Conservation (phyloP, 352 stramenopile genomes). For the Pythium scleroteichum region DNA sequence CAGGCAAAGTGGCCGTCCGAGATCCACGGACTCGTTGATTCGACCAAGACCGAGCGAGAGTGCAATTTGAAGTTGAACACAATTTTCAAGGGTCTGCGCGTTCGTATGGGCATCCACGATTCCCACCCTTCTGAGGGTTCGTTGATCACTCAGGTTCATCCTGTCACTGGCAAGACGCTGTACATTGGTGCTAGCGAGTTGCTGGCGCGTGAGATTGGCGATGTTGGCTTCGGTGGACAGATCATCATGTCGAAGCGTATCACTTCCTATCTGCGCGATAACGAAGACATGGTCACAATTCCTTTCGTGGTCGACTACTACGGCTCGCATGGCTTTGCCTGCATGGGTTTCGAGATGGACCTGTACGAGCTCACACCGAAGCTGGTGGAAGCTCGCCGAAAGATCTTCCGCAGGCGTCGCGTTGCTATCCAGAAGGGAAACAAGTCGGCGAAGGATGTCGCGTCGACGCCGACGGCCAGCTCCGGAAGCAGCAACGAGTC, state of each 20-base stretch:
- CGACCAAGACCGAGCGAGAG: slow-evolving; percentile 56
- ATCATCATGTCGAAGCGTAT: slow-evolving; percentile 71
- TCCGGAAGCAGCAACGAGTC: slow-evolving; percentile 34
- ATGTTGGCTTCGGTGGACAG: slow-evolving; percentile 65
- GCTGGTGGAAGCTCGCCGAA: slow-evolving; percentile 48
- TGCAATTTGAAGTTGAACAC: slow-evolving; percentile 44
- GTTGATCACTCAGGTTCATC: slow-evolving; percentile 53
- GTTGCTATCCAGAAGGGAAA: slow-evolving; percentile 28
- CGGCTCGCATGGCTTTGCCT: slow-evolving; percentile 42
- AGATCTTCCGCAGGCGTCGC: slow-evolving; percentile 51
- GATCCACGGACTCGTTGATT: slow-evolving; percentile 48
- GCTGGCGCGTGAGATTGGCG: slow-evolving; percentile 62
- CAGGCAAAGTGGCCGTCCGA: slow-evolving; percentile 62
- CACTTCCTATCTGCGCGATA: slow-evolving; percentile 44
- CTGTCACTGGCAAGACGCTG: slow-evolving; percentile 62
- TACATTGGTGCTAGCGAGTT: slow-evolving; percentile 71
- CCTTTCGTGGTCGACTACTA: slow-evolving; percentile 57
- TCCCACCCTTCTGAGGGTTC: slow-evolving; percentile 45
- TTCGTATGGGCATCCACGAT: slow-evolving; percentile 82
- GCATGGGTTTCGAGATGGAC: slow-evolving; percentile 58
- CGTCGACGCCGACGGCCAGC: slow-evolving; percentile 19
- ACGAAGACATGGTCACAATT: slow-evolving; percentile 41
- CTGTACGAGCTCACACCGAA: slow-evolving; percentile 65
- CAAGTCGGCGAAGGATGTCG: slow-evolving; percentile 24
- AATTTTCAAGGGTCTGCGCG: slow-evolving; percentile 64